Evolutionary conservation across 331 rosid genomes (phyloP).

Genomic region (Malus hybrid): DNA sequence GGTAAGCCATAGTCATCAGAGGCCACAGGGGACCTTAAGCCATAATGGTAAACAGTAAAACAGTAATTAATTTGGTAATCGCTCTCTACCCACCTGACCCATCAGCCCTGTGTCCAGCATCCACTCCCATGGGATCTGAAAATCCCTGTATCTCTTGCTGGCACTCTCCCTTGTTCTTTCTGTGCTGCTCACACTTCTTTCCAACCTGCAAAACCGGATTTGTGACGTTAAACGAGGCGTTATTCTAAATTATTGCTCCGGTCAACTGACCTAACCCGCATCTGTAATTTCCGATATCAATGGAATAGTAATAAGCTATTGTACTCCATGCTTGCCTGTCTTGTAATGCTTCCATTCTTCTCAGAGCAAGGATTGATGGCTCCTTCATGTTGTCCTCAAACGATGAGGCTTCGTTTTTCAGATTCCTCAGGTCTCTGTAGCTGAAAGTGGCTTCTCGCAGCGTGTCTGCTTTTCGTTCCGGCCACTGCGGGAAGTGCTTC

Average conservation of each 20-base stretch:
- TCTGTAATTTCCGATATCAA: not conserved
- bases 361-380: constrained; percentile 34
- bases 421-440: constrained; percentile 66
- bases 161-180: constrained; percentile 67
- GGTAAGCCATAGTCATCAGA: not conserved
- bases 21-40: not conserved
- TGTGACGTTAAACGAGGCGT: not conserved
- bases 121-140: constrained; percentile 92
- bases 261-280: not conserved
- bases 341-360: constrained; percentile 77
- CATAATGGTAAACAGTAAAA: not conserved
- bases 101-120: constrained; percentile 62
- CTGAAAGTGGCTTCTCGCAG: constrained; percentile 78
- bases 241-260: not conserved
- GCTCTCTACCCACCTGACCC: constrained; percentile 46
- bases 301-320: not conserved
- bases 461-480: constrained; percentile 83
- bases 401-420: constrained; percentile 47
- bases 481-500: constrained; percentile 84
- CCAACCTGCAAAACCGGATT: constrained; percentile 49
- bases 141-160: constrained; percentile 55
- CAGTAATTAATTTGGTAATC: not conserved
- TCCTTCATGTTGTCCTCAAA: constrained; percentile 66
- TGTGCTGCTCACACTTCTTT: constrained; percentile 48
- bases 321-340: constrained; percentile 67